These are phyloP conservation scores for Lipomyces yamadae DNA, from an alignment of 805 yeast species.

Conservation along the genomic window DNA sequence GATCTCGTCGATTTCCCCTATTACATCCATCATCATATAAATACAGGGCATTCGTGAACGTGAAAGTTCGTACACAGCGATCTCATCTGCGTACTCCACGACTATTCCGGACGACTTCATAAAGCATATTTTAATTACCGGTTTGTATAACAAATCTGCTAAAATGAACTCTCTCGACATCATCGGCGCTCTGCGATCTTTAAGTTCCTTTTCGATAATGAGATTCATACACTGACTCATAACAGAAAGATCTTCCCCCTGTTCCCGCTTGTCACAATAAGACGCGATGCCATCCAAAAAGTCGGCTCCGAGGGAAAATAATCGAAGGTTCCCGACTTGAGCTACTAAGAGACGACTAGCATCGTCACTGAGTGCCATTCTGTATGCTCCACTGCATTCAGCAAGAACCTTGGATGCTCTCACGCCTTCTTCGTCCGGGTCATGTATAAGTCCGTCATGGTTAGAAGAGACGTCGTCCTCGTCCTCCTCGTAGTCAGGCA, in stretches of 20 bases:
- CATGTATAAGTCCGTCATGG: slow-evolving; percentile 14
- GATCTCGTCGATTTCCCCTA: neutral
- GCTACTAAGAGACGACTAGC: slow-evolving; percentile 19
- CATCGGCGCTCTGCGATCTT: slow-evolving; percentile 12
- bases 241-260: neutral
- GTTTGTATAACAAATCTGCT: neutral
- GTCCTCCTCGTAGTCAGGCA: slow-evolving; percentile 13
- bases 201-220: slow-evolving; percentile 18
- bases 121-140: slow-evolving; percentile 20
- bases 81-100: slow-evolving; percentile 18
- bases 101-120: slow-evolving; percentile 13
- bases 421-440: slow-evolving; percentile 23
- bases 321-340: slow-evolving; percentile 5
- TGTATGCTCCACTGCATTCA: neutral
- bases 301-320: slow-evolving; percentile 21
- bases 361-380: slow-evolving; percentile 13
- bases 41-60: neutral
- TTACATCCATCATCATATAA: neutral
- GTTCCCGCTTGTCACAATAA: neutral
- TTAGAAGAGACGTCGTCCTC: slow-evolving; percentile 9
- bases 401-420: slow-evolving; percentile 23
- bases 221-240: slow-evolving; percentile 13
- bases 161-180: slow-evolving; percentile 18
- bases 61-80: slow-evolving; percentile 17
- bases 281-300: neutral